phyloP scores from a whole-genome alignment of 352 stramenopile genomes.

The Phytophthora pseudosyringae region DNA sequence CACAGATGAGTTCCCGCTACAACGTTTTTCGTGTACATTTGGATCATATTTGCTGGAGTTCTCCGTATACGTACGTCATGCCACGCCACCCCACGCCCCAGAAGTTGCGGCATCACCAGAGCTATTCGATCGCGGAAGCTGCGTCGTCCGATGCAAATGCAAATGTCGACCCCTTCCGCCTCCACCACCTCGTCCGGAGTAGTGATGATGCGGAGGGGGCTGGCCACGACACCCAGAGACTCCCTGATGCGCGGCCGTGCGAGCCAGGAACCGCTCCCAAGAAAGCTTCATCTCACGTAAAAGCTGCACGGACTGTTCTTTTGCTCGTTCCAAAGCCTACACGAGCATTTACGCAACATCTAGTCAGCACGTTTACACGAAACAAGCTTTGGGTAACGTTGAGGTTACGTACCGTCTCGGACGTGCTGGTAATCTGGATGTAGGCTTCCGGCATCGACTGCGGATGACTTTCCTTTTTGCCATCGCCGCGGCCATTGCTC shows the following conservation, averaged over 20 bases:
- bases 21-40: background rate
- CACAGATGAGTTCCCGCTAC: background rate
- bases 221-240: conserved; percentile 18
- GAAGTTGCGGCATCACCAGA: background rate
- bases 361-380: conserved; percentile 11
- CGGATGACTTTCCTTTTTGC: conserved; percentile 14
- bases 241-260: conserved; percentile 9
- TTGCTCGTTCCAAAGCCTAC: conserved; percentile 45
- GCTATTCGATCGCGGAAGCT: conserved; percentile 23
- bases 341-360: conserved; percentile 11
- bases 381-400: background rate
- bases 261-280: conserved; percentile 56
- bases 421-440: conserved; percentile 61
- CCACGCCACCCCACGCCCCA: conserved; percentile 6
- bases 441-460: conserved; percentile 41
- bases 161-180: conserved; percentile 30
- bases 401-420: conserved; percentile 46
- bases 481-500: conserved; percentile 25
- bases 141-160: conserved; percentile 31
- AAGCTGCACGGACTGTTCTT: conserved; percentile 54
- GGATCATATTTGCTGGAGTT: background rate
- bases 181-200: conserved; percentile 24
- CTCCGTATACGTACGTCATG: conserved; percentile 10
- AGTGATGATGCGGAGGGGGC: conserved; percentile 25
- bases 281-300: conserved; percentile 60